A percentile compares a stretch with the other conserved stretches of the same genome.
Conservation (phyloP, 495 filamentous ascomycete species). For the Niebla homalea region DNA sequence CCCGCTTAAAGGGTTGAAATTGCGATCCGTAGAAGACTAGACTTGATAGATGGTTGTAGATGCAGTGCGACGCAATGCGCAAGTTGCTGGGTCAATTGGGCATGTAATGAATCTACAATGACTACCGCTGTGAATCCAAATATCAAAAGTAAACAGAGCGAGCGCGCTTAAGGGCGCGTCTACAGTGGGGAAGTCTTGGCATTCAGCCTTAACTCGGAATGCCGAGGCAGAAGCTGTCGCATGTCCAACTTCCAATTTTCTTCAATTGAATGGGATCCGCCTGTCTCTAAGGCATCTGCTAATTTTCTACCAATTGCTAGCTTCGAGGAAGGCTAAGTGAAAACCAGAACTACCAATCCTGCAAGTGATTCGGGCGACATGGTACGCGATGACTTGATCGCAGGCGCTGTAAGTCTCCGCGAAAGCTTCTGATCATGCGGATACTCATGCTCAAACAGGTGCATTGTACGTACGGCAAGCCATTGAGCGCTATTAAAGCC, state of each 20-base stretch:
- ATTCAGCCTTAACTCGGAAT: background rate
- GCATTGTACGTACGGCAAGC: constrained; percentile 24
- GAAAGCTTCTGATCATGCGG: background rate
- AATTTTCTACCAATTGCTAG: too few relatives aligned
- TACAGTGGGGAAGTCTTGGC: constrained; percentile 1
- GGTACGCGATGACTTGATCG: constrained; percentile 74
- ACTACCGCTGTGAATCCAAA: background rate
- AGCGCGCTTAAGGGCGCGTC: constrained; percentile 5
- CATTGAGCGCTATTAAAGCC: background rate
- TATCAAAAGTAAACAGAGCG: constrained; percentile 13
- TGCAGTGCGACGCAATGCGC: background rate
- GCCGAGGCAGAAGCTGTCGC: background rate
- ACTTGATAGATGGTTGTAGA: background rate
- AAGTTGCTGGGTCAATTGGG: background rate
- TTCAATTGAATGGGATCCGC: too few relatives aligned
- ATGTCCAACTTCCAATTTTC: background rate
- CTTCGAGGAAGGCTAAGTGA: too few relatives aligned
- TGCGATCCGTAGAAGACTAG: constrained; percentile 17
- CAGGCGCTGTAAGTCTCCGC: constrained; percentile 53
- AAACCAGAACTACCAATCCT: background rate
- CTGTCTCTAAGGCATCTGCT: too few relatives aligned
- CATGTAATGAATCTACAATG: background rate
- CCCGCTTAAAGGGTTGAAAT: too few relatives aligned
- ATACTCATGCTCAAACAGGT: constrained; percentile 38
- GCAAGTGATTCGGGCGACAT: constrained; percentile 29